phyloP scores from a whole-genome alignment of 2,329 filamentous ascomycete species.

The Tolypocladium tropicale region DNA sequence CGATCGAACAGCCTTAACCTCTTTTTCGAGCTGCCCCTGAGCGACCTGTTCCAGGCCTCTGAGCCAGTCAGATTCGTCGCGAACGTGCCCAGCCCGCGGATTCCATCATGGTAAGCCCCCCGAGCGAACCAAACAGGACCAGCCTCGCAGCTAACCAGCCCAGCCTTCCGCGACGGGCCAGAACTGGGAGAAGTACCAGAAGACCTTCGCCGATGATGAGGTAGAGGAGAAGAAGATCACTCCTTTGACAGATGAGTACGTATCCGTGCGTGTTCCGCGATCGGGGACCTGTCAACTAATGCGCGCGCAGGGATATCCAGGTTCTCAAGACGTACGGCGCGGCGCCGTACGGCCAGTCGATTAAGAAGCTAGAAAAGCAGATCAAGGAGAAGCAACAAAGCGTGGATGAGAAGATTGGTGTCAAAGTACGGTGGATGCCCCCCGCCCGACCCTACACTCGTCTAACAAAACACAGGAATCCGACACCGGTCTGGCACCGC shows the following conservation, averaged over 20 bases:
- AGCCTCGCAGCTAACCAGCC: constrained; percentile 12
- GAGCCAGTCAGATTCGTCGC: constrained; percentile 1
- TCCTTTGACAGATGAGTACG: constrained; percentile 90
- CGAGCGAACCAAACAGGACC: constrained; percentile 3
- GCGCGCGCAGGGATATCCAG: constrained; percentile 73
- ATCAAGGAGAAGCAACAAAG: constrained; percentile 99
- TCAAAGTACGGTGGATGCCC: constrained; percentile 44
- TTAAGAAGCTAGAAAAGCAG: constrained; percentile 97
- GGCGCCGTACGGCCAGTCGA: constrained; percentile 81
- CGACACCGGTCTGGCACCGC: constrained; percentile 93
- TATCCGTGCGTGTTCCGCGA: constrained; percentile 9
- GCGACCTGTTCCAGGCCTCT: background rate
- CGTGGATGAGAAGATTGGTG: constrained; percentile 96
- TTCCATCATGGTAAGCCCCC: constrained; percentile 30
- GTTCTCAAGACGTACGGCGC: constrained; percentile 98
- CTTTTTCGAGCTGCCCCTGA: background rate
- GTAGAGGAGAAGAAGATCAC: constrained; percentile 99
- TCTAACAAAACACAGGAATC: constrained; percentile 60
- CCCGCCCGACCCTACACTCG: background rate
- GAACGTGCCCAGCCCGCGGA: constrained; percentile 16
- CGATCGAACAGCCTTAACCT: background rate
- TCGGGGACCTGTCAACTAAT: constrained; percentile 12
- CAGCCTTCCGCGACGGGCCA: constrained; percentile 88
- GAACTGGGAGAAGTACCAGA: constrained; percentile 98
- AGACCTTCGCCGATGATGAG: constrained; percentile 94